Evolutionary conservation across 371 early-diverging fungal species (phyloP), one percentile per base, ranked within the genome.

Genomic region (Amoeboaphelidium occidentale): DNA sequence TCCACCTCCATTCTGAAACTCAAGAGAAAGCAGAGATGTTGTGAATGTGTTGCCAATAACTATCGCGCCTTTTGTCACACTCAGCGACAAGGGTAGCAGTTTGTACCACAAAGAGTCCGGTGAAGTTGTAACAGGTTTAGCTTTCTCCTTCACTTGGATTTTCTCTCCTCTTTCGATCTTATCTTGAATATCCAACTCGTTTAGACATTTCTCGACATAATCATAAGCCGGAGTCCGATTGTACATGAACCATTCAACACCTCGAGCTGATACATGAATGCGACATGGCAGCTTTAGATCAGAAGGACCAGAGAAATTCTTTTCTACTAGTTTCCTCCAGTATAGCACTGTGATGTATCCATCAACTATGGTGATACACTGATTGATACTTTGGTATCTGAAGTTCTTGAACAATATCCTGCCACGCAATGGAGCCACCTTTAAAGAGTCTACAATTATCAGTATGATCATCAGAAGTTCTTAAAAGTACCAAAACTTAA

Each of bases 221-320:
- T 79, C 73, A 53, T 83, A 86, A 0, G 76, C 81, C 3, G 78
- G 73, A 32, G 72, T 64, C 46, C 81, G 66, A 51, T 86, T 86
- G 63, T 82, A 86, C 48, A 80, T 65, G 56, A 84, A 82, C 67
- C 74, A 78, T 53, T 86, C 87, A 4, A 84, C 55, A 1, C 87
- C 87, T 46, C 83, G 76, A 2, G 83, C 54, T n/a, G 72, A 68
- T 49, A 78, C 67, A 22, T 64, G 70, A 49, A 84, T 66, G 42
- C 83, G 64, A 53, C 81, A 79, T 0, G 58, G 59, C 2, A 46
- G 54, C 14, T 54, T 56, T 43, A n/a, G n/a, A 44, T 20, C 20
- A 17, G 51, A 17, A 47, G 23, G 13, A 52, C 6, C 17, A n/a
- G 23, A 62, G 23, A 57, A 55, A 39, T 75, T 66, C 27, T 72